Conservation (phyloP, 441 rosid species). For the Flueggea neowawraea region DNA sequence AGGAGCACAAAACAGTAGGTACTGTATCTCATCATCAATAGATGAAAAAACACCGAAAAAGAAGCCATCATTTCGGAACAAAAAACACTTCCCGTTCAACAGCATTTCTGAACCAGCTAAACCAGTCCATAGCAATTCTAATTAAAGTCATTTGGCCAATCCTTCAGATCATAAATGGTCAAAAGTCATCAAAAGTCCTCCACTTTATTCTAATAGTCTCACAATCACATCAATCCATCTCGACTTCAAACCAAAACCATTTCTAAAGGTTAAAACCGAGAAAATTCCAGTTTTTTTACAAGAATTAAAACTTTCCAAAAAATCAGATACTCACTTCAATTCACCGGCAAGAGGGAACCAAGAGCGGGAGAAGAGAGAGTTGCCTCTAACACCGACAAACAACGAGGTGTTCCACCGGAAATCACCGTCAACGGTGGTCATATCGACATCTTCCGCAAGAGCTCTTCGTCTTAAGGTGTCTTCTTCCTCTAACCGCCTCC, state of each 20-base stretch:
- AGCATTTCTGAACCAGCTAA: too few species aligned
- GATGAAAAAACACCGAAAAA: too few species aligned
- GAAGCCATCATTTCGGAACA: too few species aligned
- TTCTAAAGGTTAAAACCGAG: background rate
- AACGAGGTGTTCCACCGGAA: slow-evolving; percentile 53
- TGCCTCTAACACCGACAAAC: slow-evolving; percentile 58
- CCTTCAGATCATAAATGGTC: background rate
- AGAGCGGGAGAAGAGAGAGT: slow-evolving; percentile 75
- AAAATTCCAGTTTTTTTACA: background rate
- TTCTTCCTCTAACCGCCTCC: slow-evolving; percentile 76
- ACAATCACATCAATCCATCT: background rate
- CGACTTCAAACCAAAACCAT: background rate
- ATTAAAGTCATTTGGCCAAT: background rate
- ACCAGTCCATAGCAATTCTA: background rate
- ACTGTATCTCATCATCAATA: too few species aligned
- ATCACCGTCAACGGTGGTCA: slow-evolving; percentile 34
- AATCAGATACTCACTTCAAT: slow-evolving; percentile 41
- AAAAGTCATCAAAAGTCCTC: background rate
- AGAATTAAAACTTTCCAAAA: background rate
- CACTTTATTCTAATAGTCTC: slow-evolving; percentile 6
- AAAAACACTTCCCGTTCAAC: too few species aligned
- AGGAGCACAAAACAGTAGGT: too few species aligned
- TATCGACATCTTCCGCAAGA: slow-evolving; percentile 67
- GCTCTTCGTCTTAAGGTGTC: slow-evolving; percentile 77
- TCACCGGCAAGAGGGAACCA: slow-evolving; percentile 75